These are phyloP conservation scores for Cytospora piceae DNA, from an alignment of 2,329 filamentous ascomycete species.

Conservation along the genomic window DNA sequence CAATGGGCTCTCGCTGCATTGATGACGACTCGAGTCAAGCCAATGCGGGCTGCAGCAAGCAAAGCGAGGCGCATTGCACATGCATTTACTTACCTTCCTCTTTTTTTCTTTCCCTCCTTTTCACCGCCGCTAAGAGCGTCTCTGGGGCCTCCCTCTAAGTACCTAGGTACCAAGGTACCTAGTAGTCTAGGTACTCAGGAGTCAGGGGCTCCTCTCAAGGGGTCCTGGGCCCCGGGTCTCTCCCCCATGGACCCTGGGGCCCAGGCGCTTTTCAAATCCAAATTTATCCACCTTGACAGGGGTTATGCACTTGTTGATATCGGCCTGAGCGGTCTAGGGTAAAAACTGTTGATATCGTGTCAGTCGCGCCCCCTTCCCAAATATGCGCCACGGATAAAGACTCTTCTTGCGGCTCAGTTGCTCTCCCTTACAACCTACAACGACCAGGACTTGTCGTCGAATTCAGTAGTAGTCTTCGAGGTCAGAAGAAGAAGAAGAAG, in stretches of 20 bases:
- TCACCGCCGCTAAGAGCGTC: background rate
- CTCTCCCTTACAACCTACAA: background rate
- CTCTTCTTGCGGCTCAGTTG: background rate
- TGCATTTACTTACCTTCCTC: no score
- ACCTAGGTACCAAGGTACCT: no score
- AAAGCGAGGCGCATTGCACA: background rate
- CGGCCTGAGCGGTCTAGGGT: constrained; percentile 26
- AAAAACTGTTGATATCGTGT: constrained; percentile 30
- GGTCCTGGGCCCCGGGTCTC: background rate
- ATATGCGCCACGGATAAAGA: background rate
- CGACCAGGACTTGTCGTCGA: constrained; percentile 13
- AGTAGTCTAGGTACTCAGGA: no score
- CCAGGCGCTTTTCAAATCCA: constrained; percentile 20
- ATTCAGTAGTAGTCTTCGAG: background rate
- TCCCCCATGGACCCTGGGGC: constrained; percentile 13
- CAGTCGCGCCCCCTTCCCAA: constrained; percentile 1
- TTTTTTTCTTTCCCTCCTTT: background rate
- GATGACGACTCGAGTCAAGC: background rate
- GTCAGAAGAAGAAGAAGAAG: background rate
- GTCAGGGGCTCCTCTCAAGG: background rate
- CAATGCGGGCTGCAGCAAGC: background rate
- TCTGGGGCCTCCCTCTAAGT: background rate
- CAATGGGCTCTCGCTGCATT: background rate
- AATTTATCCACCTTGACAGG: constrained; percentile 22
- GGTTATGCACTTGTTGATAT: constrained; percentile 30